Conservation (phyloP, 2,329 filamentous ascomycete species). For the Colletotrichum kahawae region DNA sequence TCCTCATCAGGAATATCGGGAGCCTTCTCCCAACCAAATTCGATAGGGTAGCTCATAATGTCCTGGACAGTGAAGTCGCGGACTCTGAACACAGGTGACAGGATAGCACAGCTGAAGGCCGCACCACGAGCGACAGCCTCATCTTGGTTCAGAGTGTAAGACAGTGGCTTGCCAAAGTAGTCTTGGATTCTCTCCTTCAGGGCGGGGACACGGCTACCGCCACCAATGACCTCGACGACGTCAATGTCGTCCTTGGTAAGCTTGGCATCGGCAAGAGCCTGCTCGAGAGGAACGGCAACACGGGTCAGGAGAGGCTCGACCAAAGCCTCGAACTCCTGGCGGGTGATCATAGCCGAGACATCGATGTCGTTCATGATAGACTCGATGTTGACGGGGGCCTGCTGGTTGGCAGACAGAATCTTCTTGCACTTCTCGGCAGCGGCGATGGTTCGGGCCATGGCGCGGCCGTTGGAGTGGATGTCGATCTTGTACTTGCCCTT, state of each 20-base stretch:
- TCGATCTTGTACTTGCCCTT: constrained; percentile 98
- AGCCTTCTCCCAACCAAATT: constrained; percentile 99
- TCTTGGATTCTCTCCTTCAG: constrained; percentile 88
- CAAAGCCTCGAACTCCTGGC: constrained; percentile 92
- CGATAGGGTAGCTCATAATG: constrained; percentile 96
- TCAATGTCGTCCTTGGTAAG: constrained; percentile 93
- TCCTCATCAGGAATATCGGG: constrained; percentile 98
- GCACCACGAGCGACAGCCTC: constrained; percentile 95
- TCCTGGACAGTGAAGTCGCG: constrained; percentile 98
- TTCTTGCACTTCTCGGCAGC: constrained; percentile 99
- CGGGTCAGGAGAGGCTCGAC: constrained; percentile 83
- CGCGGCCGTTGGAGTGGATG: constrained; percentile 89
- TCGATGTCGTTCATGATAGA: constrained; percentile 98
- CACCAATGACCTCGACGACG: constrained; percentile 89
- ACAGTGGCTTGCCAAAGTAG: constrained; percentile 92
- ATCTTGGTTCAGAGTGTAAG: constrained; percentile 97
- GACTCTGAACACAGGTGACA: constrained; percentile 97
- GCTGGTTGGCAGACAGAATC: constrained; percentile 92
- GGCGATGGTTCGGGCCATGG: constrained; percentile 82
- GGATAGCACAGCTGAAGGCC: constrained; percentile 96
- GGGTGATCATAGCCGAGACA: constrained; percentile 85
- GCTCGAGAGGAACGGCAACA: constrained; percentile 77
- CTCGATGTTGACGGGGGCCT: constrained; percentile 94
- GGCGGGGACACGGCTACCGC: constrained; percentile 89
- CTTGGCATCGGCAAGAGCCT: constrained; percentile 93